phyloP scores from a whole-genome alignment of 1,284 basidiomycete genomes.

The Leccinum solheimii region DNA sequence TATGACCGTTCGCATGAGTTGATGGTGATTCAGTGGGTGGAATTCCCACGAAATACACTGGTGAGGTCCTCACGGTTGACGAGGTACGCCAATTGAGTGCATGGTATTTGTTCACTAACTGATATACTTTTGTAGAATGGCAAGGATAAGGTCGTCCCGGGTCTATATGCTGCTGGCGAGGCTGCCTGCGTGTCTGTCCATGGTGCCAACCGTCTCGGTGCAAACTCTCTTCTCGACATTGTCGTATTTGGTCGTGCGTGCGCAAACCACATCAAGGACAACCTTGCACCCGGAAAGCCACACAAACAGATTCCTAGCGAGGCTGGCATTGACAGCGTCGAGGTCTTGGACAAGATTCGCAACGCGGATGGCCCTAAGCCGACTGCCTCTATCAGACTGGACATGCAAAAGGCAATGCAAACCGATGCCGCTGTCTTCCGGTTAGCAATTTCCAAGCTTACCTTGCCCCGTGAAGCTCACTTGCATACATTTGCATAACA shows the following conservation, averaged over 20 bases:
- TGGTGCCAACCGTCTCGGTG: slow-evolving; percentile 98
- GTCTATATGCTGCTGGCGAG: slow-evolving; percentile 98
- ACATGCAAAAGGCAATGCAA: slow-evolving; percentile 99
- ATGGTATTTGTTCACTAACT: neutral
- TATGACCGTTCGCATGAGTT: slow-evolving; percentile 10
- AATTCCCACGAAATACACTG: slow-evolving; percentile 98
- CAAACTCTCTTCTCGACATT: slow-evolving; percentile 98
- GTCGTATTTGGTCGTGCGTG: slow-evolving; percentile 99
- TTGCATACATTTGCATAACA: slow-evolving; percentile 36
- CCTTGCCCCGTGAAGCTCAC: slow-evolving; percentile 4
- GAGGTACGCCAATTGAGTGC: slow-evolving; percentile 38
- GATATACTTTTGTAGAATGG: slow-evolving; percentile 51
- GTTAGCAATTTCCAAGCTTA: slow-evolving; percentile 37
- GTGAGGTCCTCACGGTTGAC: slow-evolving; percentile 90
- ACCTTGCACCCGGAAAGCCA: slow-evolving; percentile 83
- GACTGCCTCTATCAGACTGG: slow-evolving; percentile 88
- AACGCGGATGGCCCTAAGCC: slow-evolving; percentile 80
- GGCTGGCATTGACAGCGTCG: slow-evolving; percentile 85
- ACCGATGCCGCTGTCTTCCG: slow-evolving; percentile 89
- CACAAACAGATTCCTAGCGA: slow-evolving; percentile 90
- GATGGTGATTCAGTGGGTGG: slow-evolving; percentile 79
- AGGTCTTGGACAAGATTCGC: slow-evolving; percentile 89
- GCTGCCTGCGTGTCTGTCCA: slow-evolving; percentile 99
- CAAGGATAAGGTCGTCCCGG: slow-evolving; percentile 94
- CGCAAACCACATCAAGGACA: slow-evolving; percentile 97